phyloP scores from a whole-genome alignment of 2,329 filamentous ascomycete genomes.

The Alternaria metachromatica region DNA sequence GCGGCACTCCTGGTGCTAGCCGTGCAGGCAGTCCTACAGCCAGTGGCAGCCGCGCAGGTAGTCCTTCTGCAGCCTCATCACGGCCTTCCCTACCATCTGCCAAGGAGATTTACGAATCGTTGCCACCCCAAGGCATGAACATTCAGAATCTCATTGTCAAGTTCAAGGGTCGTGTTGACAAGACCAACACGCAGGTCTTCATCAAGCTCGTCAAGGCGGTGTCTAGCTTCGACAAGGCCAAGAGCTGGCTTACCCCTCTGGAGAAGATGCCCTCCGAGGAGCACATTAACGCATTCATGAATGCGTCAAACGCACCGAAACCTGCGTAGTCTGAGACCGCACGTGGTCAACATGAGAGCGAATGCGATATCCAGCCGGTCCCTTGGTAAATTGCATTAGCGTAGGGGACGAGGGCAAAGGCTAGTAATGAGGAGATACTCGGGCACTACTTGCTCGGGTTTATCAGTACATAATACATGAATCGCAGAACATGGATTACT shows the following conservation, averaged over 20 bases:
- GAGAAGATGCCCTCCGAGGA: constrained; percentile 41
- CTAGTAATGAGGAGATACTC: neutral
- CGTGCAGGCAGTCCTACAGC: constrained; percentile 55
- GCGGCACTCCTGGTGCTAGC: constrained; percentile 67
- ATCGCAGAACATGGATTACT: neutral
- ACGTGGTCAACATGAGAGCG: neutral
- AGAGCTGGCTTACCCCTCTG: constrained; percentile 39
- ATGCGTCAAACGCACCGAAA: constrained; percentile 14
- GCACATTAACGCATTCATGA: constrained; percentile 32
- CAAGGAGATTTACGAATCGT: constrained; percentile 53
- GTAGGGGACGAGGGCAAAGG: neutral
- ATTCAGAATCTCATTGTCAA: constrained; percentile 50
- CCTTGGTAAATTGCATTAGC: neutral
- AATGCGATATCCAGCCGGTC: constrained; percentile 2
- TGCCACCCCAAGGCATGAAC: constrained; percentile 54
- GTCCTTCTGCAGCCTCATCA: constrained; percentile 28
- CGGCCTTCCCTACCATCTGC: constrained; percentile 49
- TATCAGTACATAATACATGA: neutral
- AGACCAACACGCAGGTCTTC: constrained; percentile 47
- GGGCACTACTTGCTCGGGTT: neutral
- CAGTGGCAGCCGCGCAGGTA: constrained; percentile 41
- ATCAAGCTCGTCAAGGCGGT: constrained; percentile 54
- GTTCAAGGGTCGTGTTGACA: constrained; percentile 52
- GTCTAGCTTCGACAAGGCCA: constrained; percentile 38
- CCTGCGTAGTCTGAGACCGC: constrained; percentile 3